phyloP scores from a whole-genome alignment of 1,284 basidiomycete genomes.

The Fistulina hepatica region DNA sequence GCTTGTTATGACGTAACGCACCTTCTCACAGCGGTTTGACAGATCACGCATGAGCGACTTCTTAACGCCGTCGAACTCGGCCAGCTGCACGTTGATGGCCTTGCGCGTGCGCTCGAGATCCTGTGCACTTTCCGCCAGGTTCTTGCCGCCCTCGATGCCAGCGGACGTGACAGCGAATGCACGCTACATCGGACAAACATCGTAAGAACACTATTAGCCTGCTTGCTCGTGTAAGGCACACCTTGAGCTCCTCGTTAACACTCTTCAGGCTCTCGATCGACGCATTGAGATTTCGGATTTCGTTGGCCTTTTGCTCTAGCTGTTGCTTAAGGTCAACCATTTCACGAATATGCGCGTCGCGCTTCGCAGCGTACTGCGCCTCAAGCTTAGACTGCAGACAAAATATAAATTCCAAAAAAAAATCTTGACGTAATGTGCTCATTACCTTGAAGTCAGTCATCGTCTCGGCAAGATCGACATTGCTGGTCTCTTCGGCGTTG shows the following conservation, averaged over 20 bases:
- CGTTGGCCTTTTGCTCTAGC: slow-evolving; percentile 77
- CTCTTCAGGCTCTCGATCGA: slow-evolving; percentile 91
- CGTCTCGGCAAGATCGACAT: slow-evolving; percentile 70
- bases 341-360: slow-evolving; percentile 83
- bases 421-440: slow-evolving; percentile 9
- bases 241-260: slow-evolving; percentile 97
- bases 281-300: slow-evolving; percentile 76
- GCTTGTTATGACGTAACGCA: slow-evolving; percentile 24
- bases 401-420: slow-evolving; percentile 9
- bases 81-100: slow-evolving; percentile 92
- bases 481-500: slow-evolving; percentile 70
- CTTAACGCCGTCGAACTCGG: slow-evolving; percentile 98
- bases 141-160: slow-evolving; percentile 93
- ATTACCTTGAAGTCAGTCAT: slow-evolving; percentile 84
- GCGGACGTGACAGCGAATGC: slow-evolving; percentile 95
- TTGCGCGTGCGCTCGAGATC: slow-evolving; percentile 96
- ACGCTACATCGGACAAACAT: slow-evolving; percentile 43
- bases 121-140: slow-evolving; percentile 90
- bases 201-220: slow-evolving; percentile 8
- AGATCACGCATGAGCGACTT: slow-evolving; percentile 98
- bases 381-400: slow-evolving; percentile 79
- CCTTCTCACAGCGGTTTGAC: slow-evolving; percentile 99
- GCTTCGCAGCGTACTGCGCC: slow-evolving; percentile 85
- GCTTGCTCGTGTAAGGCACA: slow-evolving; percentile 24
- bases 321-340: slow-evolving; percentile 87